Evolutionary conservation across 768 basidiomycete species (phyloP), one percentile per base, ranked within the genome.

Genomic region (Phlegmacium glaucopus): DNA sequence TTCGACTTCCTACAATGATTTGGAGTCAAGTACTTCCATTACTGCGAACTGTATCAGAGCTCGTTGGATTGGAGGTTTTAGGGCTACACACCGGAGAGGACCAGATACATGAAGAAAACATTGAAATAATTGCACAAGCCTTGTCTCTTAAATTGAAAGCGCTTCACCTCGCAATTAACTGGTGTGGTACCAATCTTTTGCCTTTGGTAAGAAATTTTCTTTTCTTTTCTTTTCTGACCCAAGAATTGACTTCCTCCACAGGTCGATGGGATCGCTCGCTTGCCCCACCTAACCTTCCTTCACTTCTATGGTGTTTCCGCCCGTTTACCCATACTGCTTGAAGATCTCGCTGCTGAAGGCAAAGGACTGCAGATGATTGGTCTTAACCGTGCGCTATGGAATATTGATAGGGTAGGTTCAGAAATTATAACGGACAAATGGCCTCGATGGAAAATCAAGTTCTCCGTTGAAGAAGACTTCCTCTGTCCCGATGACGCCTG

Each of bases 381-480:
- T 22, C 60, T 70, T 15, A 68, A 72, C 47, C 69, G 71, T 41
- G 64, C 63, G 16, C 49, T 74, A 6, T 72, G 68, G 67, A 56
- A 61, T 9, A 59, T 71, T 29, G 61, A 65, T 28, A 64, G 65
- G 49, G 61, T 58, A 46, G 63, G 59, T 45, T 41, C 57, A 9
- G 64, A 63, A 30, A 47, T 63, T 30, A 49, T 65, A 17, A 56
- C 62, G 32, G 54, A 45, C 18, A 64, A 68, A 45, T 71, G 70
- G 67, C 63, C 68, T 10, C 62, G 69, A 35, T 71, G 70, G 70
- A 68, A 57, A 50, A 64, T 70, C 44, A 71, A 70, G 53, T 72
- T 67, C 47, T 65, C 63, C 45, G 55, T 63, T 7, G 67, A 67
- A 37, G 69, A 68, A 39, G 72, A 72, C 47, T 72, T 74, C 46